Conservation (phyloP, 495 filamentous ascomycete genomes). For the Entonaema liquescens region DNA sequence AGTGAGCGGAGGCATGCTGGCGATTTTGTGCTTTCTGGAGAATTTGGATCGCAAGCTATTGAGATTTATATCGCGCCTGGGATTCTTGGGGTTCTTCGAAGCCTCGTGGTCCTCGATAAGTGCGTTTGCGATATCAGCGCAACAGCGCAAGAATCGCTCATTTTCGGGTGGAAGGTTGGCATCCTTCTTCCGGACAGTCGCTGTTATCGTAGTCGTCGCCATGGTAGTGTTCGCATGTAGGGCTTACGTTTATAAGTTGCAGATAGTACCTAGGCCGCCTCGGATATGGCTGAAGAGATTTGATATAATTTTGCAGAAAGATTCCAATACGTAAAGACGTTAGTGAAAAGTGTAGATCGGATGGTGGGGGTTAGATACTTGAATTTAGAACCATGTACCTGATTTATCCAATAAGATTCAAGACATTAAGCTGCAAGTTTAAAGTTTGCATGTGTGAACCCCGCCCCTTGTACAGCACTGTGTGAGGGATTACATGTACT, state of each 20-base stretch:
- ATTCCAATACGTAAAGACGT: too few species aligned
- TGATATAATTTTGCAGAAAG: too few species aligned
- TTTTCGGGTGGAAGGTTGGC: slow-evolving; percentile 85
- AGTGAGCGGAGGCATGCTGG: slow-evolving; percentile 86
- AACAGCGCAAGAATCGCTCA: slow-evolving; percentile 90
- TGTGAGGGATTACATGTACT: neutral
- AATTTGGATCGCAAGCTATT: slow-evolving; percentile 88
- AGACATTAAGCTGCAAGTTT: too few species aligned
- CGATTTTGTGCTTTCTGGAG: slow-evolving; percentile 88
- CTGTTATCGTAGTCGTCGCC: slow-evolving; percentile 54
- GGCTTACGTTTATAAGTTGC: neutral
- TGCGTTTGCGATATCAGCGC: slow-evolving; percentile 91
- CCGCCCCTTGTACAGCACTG: neutral
- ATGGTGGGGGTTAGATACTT: too few species aligned
- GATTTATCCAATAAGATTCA: slow-evolving; percentile 8
- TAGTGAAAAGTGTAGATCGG: too few species aligned
- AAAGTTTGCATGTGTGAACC: too few species aligned
- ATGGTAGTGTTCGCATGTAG: slow-evolving; percentile 38
- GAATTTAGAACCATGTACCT: too few species aligned
- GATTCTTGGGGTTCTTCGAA: slow-evolving; percentile 71
- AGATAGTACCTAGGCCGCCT: neutral
- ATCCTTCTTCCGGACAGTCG: slow-evolving; percentile 64
- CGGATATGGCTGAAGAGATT: neutral
- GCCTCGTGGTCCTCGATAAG: slow-evolving; percentile 93
- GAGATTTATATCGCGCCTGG: slow-evolving; percentile 88